A percentile compares a stretch with the other conserved stretches of the same genome.
Evolutionary conservation across 2,329 filamentous ascomycete species (phyloP).

Genomic region (Thielaviopsis ethacetica): DNA sequence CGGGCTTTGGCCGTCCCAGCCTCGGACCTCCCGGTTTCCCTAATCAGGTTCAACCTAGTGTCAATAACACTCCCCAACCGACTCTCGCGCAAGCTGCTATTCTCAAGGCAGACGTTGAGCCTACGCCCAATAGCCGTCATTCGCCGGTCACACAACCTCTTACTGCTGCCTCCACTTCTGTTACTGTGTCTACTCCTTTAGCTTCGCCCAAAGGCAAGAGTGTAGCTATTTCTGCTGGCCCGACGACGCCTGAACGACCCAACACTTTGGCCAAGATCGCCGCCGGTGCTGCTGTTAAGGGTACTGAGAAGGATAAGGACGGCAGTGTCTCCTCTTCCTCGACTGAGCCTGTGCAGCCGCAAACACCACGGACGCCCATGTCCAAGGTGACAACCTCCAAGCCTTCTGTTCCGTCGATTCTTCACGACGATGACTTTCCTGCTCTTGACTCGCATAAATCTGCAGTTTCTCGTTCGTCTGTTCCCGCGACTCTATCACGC

Average conservation of each 20-base stretch:
- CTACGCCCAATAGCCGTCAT: background rate
- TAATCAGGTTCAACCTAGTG: background rate
- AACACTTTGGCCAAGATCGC: constrained; percentile 4
- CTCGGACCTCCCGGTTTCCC: background rate
- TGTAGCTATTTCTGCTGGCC: background rate
- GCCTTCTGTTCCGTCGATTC: constrained; percentile 14
- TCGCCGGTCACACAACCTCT: background rate
- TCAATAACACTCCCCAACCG: background rate
- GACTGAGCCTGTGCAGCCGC: constrained; percentile 17
- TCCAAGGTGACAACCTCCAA: constrained; percentile 4
- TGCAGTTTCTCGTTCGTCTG: background rate
- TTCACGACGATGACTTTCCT: constrained; percentile 49
- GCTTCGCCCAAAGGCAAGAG: constrained; percentile 17
- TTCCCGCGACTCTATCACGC: background rate
- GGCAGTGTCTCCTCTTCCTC: constrained; percentile 16
- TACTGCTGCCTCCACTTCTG: background rate
- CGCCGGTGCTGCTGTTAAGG: background rate
- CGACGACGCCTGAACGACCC: constrained; percentile 7
- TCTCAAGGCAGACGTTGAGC: background rate
- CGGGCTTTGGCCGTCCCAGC: background rate
- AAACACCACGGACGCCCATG: constrained; percentile 17
- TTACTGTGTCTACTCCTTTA: background rate
- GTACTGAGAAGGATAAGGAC: background rate
- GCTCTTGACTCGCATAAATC: constrained; percentile 5
- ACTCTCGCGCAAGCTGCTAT: background rate